phyloP scores from a whole-genome alignment of 1,139 yeast genomes.

The Pneumocystis canis region DNA sequence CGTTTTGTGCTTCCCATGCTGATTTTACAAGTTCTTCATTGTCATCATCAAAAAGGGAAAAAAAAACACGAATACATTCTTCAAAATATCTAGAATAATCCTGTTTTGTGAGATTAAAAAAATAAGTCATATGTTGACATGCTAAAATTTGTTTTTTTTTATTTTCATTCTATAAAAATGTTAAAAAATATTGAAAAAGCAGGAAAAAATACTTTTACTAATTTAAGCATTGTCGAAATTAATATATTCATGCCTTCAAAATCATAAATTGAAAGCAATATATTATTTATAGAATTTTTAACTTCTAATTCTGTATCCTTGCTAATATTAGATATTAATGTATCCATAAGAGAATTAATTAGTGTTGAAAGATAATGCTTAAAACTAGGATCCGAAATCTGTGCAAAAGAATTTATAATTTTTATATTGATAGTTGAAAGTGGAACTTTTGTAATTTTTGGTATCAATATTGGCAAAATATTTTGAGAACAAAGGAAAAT shows the following conservation, averaged over 20 bases:
- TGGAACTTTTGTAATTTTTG: constrained; percentile 69
- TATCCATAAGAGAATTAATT: constrained; percentile 54
- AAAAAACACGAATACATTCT: constrained; percentile 61
- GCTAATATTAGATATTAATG: constrained; percentile 32
- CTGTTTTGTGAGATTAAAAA: constrained; percentile 49
- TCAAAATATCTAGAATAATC: constrained; percentile 61
- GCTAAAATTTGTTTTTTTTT: constrained; percentile 49
- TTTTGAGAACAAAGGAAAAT: constrained; percentile 83
- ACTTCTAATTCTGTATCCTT: constrained; percentile 28
- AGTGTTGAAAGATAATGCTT: constrained; percentile 53
- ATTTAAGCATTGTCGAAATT: constrained; percentile 61
- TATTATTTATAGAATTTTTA: constrained; percentile 47
- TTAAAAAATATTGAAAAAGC: not conserved
- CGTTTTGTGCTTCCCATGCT: constrained; percentile 53
- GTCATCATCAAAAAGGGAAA: constrained; percentile 58
- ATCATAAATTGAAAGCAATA: constrained; percentile 49
- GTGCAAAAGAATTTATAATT: constrained; percentile 77
- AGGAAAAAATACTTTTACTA: constrained; percentile 34
- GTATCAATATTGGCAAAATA: constrained; percentile 85
- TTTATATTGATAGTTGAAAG: constrained; percentile 71
- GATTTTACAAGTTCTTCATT: constrained; percentile 50
- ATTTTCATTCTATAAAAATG: constrained; percentile 40
- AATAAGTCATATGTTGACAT: constrained; percentile 53
- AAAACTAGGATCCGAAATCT: constrained; percentile 78
- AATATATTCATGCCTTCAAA: constrained; percentile 77